Base-by-base conservation (phyloP, 2,329 filamentous ascomycete genomes). In the Botrytis porri region DNA sequence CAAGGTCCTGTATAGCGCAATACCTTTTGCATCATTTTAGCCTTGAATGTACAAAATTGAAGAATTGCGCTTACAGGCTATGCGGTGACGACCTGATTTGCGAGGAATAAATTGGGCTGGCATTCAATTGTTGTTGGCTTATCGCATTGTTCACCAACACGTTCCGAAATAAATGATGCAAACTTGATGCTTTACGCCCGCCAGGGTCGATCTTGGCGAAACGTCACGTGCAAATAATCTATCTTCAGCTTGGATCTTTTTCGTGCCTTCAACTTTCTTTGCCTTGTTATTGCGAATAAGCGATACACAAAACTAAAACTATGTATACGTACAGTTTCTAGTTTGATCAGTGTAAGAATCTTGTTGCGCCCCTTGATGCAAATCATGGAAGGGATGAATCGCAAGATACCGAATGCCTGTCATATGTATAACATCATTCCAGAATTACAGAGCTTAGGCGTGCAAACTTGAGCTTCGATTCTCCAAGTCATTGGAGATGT, bases 1-100 rank as follows among this genome's bases (percentile, higher is more conserved):
- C 72, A 95, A 87, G 51, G 91, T 89, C 75, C 90, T 87, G 83
- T 91, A 95, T 66, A 95, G 88, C 69, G 92, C 90, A 75, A 93
- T 86, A 79, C 88, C 90, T 91, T 91, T 60, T 70, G 72, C 29
- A 67, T 51, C 48, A 71, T 43, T 18, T 59, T n/a, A 32, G 60
- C n/a, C 10, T 45, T 60, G 43, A 65, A 39, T 37, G 39, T 35
- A 6, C 57, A 37, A 54, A 16, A 25, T 45, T 20, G 43, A 62
- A 45, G 32, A 48, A 25, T 35, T 12, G 16, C 25, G 73, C 80
- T 76, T 80, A 86, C 85, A 85, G 80, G 87, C 86, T 81, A 85
- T 80, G 74, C 86, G 84, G 81, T 89, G 87, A 73, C 82, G 81
- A 77, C 83, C 82, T 73, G 84, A 85, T 76, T 82, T 81, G 76